Evolutionary conservation across 1,284 basidiomycete genomes (phyloP).

Genomic region (Mycena sp.): DNA sequence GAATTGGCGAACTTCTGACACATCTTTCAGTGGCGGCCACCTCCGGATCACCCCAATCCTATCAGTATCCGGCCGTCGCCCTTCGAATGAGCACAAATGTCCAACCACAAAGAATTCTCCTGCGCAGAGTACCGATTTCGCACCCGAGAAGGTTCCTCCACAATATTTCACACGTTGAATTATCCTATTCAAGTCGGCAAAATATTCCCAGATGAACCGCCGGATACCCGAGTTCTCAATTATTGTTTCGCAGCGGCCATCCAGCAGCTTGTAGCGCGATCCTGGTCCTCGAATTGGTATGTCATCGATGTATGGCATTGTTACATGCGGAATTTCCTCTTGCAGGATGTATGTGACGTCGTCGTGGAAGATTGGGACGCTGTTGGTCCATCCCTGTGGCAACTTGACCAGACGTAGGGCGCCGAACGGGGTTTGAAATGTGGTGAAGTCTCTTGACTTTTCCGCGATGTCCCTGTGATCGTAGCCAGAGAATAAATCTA

Average conservation of each 20-base stretch:
- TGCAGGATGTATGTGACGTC: conserved; percentile 40
- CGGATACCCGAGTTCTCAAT: conserved; percentile 34
- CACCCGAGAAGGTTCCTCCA: too few species aligned
- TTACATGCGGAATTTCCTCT: conserved; percentile 34
- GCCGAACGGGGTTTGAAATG: conserved; percentile 39
- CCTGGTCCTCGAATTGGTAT: too few species aligned
- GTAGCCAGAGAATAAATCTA: too few species aligned
- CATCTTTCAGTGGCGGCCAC: conserved; percentile 36
- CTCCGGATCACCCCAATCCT: conserved; percentile 30
- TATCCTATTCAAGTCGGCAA: too few species aligned
- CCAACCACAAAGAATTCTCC: conserved; percentile 35
- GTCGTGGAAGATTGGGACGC: conserved; percentile 40
- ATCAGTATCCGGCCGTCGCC: conserved; percentile 34
- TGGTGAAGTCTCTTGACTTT: conserved; percentile 28
- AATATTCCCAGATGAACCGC: too few species aligned
- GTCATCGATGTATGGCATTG: conserved; percentile 41
- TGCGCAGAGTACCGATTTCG: conserved; percentile 36
- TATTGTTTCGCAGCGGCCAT: conserved; percentile 34
- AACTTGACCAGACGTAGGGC: conserved; percentile 34
- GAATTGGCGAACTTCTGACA: conserved; percentile 39
- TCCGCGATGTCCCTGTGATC: conserved; percentile 2
- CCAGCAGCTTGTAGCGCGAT: conserved; percentile 29
- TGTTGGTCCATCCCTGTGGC: conserved; percentile 46
- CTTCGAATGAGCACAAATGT: conserved; percentile 38
- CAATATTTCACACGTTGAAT: too few species aligned